Evolutionary conservation across 169 alveolate genomes (phyloP).

Genomic region (Babesia caballi): DNA sequence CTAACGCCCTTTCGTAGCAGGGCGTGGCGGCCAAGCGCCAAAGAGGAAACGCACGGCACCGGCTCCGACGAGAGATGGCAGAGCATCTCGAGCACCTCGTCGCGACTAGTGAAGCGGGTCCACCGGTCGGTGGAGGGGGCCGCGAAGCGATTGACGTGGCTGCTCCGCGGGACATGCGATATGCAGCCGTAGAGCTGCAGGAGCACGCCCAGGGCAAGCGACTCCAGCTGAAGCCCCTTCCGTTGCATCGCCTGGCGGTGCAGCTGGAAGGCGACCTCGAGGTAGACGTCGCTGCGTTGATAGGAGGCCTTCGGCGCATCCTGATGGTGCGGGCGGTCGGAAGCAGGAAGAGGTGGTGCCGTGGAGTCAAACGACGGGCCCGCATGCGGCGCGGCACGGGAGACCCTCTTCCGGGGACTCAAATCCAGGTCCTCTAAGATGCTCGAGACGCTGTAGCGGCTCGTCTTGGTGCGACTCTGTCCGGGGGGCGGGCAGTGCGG

Average conservation of each 20-base stretch:
- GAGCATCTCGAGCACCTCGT: constrained; percentile 18
- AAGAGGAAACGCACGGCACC: constrained; percentile 2
- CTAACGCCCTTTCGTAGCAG: constrained; percentile 3
- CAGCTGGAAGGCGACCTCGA: constrained; percentile 11
- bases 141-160: background rate
- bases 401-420: background rate
- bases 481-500: background rate
- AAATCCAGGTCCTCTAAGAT: constrained; percentile 23
- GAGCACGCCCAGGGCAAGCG: background rate
- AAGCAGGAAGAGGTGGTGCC: background rate
- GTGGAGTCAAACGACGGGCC: background rate
- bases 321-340: background rate
- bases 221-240: constrained; percentile 27
- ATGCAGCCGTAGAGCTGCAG: constrained; percentile 5
- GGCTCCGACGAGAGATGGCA: constrained; percentile 36
- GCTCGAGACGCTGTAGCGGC: constrained; percentile 16
- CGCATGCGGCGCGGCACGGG: background rate
- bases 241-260: constrained; percentile 12
- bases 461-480: background rate
- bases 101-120: background rate
- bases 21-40: constrained; percentile 8
- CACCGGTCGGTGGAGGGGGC: background rate
- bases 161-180: background rate
- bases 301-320: background rate
- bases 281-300: background rate